Base-by-base conservation (phyloP, 2,329 filamentous ascomycete genomes). In the Aaosphaeria pasadenensis region DNA sequence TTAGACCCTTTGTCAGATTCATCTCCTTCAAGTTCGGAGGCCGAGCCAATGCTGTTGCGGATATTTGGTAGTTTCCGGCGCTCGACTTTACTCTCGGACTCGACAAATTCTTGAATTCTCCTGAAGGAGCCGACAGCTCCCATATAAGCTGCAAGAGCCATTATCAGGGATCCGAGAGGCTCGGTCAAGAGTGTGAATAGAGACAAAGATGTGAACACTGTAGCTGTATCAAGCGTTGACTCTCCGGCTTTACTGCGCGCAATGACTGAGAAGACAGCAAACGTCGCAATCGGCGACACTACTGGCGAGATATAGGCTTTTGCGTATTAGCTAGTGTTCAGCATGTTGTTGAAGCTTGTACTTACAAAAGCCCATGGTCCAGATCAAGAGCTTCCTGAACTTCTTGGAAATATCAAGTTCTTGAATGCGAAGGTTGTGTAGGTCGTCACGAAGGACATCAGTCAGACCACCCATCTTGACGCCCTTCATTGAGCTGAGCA, bases 151-250 rank as follows among this genome's bases (percentile, higher is more conserved):
- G 72, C 69, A 7, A 77, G 57, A 6, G 73, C 70, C 69, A 75
- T 74, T 6, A 78, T 73, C 31, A 78, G 59, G 4, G 70, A 71
- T 13, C 71, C 56, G 1, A 78, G 64, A 5, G 76, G 76, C 39
- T 77, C 74, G 1, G 74, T 66, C 3, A 78, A 55, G 6, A 78
- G 65, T 0, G 72, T 68, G 46, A 78, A 76, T 0, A 78, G 69
- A 0, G 75, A 75, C 4, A 78, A 53, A 2, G 76, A 74, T 1
- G 76, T 77, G 51, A 75, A 78, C 1, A 74, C 71, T 6, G 62
- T 70, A 3, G 72, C 66, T 4, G 72, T 72, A 38, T 72, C 71
- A 17, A 78, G 58, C 0, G 62, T 60, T 33, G 47, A 57, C 24
- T 58, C 48, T 11, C 64, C 61, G 29, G 63, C 58, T 28, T 55